A percentile compares a stretch with the other conserved stretches of the same genome.
phyloP scores from a whole-genome alignment of 1,284 basidiomycete genomes.

The Testicularia cyperi region DNA sequence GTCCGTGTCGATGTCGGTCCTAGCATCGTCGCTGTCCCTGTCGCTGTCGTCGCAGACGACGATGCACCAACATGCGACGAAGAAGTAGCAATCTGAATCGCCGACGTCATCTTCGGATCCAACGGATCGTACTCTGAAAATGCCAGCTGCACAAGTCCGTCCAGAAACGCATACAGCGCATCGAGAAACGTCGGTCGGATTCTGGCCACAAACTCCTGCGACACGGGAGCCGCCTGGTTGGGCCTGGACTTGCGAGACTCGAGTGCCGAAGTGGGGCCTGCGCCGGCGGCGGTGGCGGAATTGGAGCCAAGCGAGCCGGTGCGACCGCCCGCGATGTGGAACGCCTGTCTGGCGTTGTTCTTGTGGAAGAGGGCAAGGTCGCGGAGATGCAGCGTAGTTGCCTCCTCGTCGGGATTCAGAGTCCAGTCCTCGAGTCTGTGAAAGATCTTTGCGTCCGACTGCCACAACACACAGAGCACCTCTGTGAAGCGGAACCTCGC shows the following conservation, averaged over 20 bases:
- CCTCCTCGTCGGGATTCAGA: slow-evolving; percentile 64
- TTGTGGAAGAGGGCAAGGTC: slow-evolving; percentile 81
- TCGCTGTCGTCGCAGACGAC: too few relatives aligned
- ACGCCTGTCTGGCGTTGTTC: slow-evolving; percentile 75
- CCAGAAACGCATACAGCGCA: slow-evolving; percentile 80
- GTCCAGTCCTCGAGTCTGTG: slow-evolving; percentile 85
- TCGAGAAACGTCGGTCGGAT: slow-evolving; percentile 87
- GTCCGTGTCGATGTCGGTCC: too few relatives aligned
- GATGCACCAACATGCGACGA: not conserved
- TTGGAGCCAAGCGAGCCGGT: slow-evolving; percentile 5
- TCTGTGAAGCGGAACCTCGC: slow-evolving; percentile 86
- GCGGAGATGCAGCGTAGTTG: slow-evolving; percentile 67
- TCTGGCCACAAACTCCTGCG: slow-evolving; percentile 63
- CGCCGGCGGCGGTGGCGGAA: too few relatives aligned
- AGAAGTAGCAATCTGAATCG: slow-evolving; percentile 36
- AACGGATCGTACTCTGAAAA: slow-evolving; percentile 62
- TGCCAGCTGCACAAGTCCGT: slow-evolving; percentile 82
- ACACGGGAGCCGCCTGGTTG: slow-evolving; percentile 12
- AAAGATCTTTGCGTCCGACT: slow-evolving; percentile 79
- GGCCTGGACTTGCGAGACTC: slow-evolving; percentile 21
- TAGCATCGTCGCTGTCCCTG: too few relatives aligned
- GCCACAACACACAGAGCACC: slow-evolving; percentile 76
- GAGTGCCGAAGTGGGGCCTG: too few relatives aligned
- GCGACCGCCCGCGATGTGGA: slow-evolving; percentile 79
- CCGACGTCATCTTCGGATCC: slow-evolving; percentile 36